Conservation (phyloP, 177 flowering plant genomes). For the Vitis hybrid region DNA sequence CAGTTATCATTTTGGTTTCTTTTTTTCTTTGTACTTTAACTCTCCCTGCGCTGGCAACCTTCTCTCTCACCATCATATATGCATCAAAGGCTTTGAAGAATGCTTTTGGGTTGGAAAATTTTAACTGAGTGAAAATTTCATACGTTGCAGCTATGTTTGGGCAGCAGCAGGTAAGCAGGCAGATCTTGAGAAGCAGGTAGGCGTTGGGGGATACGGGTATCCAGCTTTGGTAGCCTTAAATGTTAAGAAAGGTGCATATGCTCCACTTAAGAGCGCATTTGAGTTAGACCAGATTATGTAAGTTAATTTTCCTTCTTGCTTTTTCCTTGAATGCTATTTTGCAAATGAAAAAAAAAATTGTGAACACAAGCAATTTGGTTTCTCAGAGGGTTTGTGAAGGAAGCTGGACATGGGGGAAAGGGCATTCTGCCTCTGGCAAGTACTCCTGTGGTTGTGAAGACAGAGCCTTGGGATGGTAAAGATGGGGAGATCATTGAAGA, state of each 20-base stretch:
- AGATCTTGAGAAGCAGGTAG: conserved; percentile 83
- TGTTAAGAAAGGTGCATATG: conserved; percentile 82
- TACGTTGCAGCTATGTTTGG: conserved; percentile 84
- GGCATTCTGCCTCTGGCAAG: conserved; percentile 71
- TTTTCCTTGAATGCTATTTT: background rate
- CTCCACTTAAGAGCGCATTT: conserved; percentile 88
- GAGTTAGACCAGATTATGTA: conserved; percentile 79
- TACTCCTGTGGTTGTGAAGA: conserved; percentile 55
- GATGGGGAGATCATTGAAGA: conserved; percentile 89
- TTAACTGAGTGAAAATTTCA: background rate
- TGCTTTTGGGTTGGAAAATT: too few species aligned
- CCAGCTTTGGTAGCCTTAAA: conserved; percentile 93
- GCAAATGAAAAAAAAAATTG: background rate
- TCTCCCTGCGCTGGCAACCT: too few species aligned
- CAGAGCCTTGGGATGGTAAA: conserved; percentile 97
- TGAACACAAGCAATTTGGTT: conserved; percentile 3
- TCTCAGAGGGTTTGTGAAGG: conserved; percentile 84
- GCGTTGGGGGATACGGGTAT: conserved; percentile 97
- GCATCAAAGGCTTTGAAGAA: background rate
- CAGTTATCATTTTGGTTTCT: background rate
- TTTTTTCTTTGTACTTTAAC: background rate
- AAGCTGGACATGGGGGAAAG: conserved; percentile 88
- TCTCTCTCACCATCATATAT: background rate
- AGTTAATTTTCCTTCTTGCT: conserved; percentile 23
- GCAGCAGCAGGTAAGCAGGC: conserved; percentile 91